These are phyloP conservation scores for Kurtzmaniella cleridarum DNA, from an alignment of 805 yeast species.

Conservation along the genomic window DNA sequence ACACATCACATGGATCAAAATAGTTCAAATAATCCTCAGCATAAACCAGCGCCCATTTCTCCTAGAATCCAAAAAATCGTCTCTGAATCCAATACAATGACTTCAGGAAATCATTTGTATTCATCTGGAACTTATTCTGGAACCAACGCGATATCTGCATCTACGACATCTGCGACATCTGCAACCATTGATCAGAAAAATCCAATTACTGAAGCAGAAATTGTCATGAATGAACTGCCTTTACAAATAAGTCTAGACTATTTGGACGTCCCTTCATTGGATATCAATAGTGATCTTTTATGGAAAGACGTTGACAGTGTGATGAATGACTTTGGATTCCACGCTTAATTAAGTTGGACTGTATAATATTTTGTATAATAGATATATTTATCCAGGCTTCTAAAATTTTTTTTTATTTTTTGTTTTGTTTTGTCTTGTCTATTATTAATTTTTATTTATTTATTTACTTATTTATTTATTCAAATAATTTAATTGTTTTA, in stretches of 20 bases:
- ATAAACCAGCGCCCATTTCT: slow-evolving; percentile 1
- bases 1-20: neutral
- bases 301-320: slow-evolving; percentile 85
- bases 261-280: slow-evolving; percentile 38
- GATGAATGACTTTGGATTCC: slow-evolving; percentile 91
- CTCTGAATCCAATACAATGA: neutral
- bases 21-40: slow-evolving; percentile 2
- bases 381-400: too few relatives aligned
- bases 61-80: neutral
- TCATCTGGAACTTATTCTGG: slow-evolving; percentile 4
- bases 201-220: slow-evolving; percentile 2
- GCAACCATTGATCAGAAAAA: neutral
- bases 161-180: slow-evolving; percentile 1
- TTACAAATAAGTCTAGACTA: slow-evolving; percentile 24
- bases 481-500: too few relatives aligned
- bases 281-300: slow-evolving; percentile 46
- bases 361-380: slow-evolving; percentile 1
- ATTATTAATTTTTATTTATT: too few relatives aligned
- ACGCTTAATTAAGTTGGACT: slow-evolving; percentile 34
- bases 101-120: neutral
- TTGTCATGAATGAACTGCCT: slow-evolving; percentile 18
- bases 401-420: neutral
- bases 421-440: too few relatives aligned
- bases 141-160: slow-evolving; percentile 2
- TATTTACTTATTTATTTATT: too few relatives aligned